These are phyloP conservation scores for Cutaneotrichosporon dermatis DNA, from an alignment of 1,284 basidiomycete genomes.

Conservation along the genomic window DNA sequence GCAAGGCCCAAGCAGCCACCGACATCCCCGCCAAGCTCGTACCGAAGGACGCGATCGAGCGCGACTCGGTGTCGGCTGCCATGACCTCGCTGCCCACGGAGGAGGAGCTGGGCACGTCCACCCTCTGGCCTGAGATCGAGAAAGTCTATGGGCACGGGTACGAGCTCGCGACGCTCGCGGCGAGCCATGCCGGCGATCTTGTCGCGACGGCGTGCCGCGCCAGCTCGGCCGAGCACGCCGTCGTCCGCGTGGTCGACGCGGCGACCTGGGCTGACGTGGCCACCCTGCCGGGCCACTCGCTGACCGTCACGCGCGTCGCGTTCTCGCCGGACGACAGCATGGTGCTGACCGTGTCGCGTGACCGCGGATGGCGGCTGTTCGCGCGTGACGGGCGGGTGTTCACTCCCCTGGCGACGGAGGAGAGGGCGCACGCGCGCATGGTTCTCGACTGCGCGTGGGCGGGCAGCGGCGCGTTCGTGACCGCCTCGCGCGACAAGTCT, in stretches of 20 bases:
- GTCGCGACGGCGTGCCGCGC: conserved; percentile 93
- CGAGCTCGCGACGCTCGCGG: conserved; percentile 77
- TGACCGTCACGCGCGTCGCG: conserved; percentile 84
- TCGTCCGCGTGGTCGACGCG: conserved; percentile 76
- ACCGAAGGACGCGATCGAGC: conserved; percentile 34
- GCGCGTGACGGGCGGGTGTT: conserved; percentile 51
- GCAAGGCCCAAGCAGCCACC: conserved; percentile 53
- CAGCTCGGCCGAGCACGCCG: conserved; percentile 79
- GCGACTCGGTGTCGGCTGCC: conserved; percentile 44
- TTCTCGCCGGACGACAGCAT: conserved; percentile 79
- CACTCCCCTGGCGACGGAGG: conserved; percentile 57
- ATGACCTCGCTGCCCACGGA: conserved; percentile 52
- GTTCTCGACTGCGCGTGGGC: conserved; percentile 94
- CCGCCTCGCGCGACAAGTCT: conserved; percentile 93
- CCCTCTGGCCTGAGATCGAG: conserved; percentile 94
- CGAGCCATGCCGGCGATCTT: conserved; percentile 63
- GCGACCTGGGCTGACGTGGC: conserved; percentile 64
- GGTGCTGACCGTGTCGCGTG: conserved; percentile 80
- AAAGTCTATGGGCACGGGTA: conserved; percentile 98
- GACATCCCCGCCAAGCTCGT: conserved; percentile 15
- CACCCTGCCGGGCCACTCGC: conserved; percentile 61
- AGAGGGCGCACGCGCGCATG: conserved; percentile 86
- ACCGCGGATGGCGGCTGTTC: conserved; percentile 89
- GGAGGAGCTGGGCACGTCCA: conserved; percentile 67
- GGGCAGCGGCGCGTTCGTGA: conserved; percentile 68